Evolutionary conservation across 768 basidiomycete genomes (phyloP).

Genomic region (Tephrocybe rancida): DNA sequence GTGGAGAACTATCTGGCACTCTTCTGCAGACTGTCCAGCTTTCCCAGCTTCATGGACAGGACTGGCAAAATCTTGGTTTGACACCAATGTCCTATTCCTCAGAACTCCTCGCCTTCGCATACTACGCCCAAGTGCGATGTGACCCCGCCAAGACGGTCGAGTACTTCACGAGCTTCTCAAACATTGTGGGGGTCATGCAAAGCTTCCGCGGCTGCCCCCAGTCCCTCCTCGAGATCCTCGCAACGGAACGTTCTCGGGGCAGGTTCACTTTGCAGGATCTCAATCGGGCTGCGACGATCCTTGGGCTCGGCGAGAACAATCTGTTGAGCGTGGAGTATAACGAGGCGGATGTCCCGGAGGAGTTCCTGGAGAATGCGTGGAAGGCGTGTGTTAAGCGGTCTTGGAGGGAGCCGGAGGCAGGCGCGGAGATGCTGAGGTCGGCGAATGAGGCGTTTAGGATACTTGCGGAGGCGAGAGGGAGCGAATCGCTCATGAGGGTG

Average conservation of each 20-base stretch:
- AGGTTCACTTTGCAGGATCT: constrained; percentile 66
- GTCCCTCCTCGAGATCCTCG: constrained; percentile 58
- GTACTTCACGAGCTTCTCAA: constrained; percentile 64
- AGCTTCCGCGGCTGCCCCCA: constrained; percentile 46
- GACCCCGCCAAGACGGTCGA: constrained; percentile 63
- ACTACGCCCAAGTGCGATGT: constrained; percentile 81
- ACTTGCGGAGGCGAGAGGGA: constrained; percentile 65
- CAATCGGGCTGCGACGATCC: constrained; percentile 41
- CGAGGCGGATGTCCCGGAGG: constrained; percentile 59
- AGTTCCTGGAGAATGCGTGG: constrained; percentile 75
- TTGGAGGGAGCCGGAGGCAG: constrained; percentile 55
- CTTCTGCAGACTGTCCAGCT: constrained; percentile 39
- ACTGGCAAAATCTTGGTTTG: constrained; percentile 59
- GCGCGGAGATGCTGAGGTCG: constrained; percentile 47
- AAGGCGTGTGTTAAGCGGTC: constrained; percentile 54
- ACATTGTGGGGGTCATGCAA: constrained; percentile 52
- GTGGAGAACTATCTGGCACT: constrained; percentile 47
- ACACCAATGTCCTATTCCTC: constrained; percentile 67
- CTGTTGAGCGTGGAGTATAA: constrained; percentile 70
- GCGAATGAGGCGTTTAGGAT: constrained; percentile 73
- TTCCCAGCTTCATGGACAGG: constrained; percentile 39
- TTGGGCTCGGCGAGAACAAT: constrained; percentile 71
- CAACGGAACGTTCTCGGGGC: constrained; percentile 62
- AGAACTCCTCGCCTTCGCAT: constrained; percentile 77
- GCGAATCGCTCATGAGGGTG: constrained; percentile 44